Evolutionary conservation across 2,329 filamentous ascomycete genomes (phyloP).

Genomic region (Arthrobotrys conoides): DNA sequence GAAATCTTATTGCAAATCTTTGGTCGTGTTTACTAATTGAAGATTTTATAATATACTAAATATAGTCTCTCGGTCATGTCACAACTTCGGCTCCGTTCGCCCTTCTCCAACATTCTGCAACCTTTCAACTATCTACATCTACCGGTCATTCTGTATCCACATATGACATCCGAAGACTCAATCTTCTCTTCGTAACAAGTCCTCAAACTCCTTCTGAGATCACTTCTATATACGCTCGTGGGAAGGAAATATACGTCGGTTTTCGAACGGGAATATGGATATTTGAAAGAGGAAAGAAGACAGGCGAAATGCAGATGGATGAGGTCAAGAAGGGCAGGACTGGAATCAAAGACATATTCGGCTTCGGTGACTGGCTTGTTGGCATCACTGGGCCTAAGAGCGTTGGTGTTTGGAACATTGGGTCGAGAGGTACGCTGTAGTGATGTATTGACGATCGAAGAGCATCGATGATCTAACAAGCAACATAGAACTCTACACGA

Average conservation of each 20-base stretch:
- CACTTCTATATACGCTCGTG: conserved; percentile 58
- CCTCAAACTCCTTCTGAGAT: conserved; percentile 86
- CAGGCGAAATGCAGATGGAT: conserved; percentile 80
- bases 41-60: neutral
- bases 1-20: neutral
- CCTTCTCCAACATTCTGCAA: conserved; percentile 86
- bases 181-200: conserved; percentile 91
- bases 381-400: conserved; percentile 78
- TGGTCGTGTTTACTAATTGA: neutral
- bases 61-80: conserved; percentile 89
- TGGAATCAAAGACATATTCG: conserved; percentile 77
- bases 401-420: conserved; percentile 90
- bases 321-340: conserved; percentile 56
- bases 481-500: conserved; percentile 47
- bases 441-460: neutral
- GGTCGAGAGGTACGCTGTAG: conserved; percentile 74
- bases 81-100: conserved; percentile 93
- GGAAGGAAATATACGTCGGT: conserved; percentile 57
- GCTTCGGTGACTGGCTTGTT: conserved; percentile 93
- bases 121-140: conserved; percentile 97
- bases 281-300: conserved; percentile 89
- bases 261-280: conserved; percentile 81
- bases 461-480: conserved; percentile 7
- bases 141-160: conserved; percentile 92
- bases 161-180: conserved; percentile 90